phyloP scores from a whole-genome alignment of 2,329 filamentous ascomycete species.

The Calcarisporium arbuscula region DNA sequence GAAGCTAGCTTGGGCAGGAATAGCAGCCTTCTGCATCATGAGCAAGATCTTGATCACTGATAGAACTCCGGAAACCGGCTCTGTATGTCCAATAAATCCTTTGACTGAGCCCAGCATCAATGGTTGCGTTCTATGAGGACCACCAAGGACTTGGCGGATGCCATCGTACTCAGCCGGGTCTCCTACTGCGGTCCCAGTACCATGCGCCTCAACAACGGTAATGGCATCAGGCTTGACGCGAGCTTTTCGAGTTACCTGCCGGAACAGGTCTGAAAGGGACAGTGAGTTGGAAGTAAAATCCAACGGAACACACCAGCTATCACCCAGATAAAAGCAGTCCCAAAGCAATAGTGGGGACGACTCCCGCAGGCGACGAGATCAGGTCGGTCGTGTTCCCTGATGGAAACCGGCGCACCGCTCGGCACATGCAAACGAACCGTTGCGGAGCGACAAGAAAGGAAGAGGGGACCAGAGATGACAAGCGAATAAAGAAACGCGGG shows the following conservation, averaged over 20 bases:
- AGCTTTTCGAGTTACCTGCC: slow-evolving; percentile 28
- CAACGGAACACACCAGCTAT: too few relatives aligned
- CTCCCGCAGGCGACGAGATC: too few relatives aligned
- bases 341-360: too few relatives aligned
- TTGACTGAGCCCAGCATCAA: slow-evolving; percentile 18
- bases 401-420: too few relatives aligned
- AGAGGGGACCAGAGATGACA: too few relatives aligned
- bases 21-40: slow-evolving; percentile 25
- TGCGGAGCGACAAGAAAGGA: too few relatives aligned
- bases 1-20: slow-evolving; percentile 29
- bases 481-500: too few relatives aligned
- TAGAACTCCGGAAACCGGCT: slow-evolving; percentile 32
- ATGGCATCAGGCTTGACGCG: slow-evolving; percentile 10
- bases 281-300: slow-evolving; percentile 30
- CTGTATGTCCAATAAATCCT: slow-evolving; percentile 19
- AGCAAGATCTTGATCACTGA: slow-evolving; percentile 42
- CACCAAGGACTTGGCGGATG: slow-evolving; percentile 8
- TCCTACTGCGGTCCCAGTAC: slow-evolving; percentile 45
- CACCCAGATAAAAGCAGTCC: too few relatives aligned
- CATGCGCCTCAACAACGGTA: slow-evolving; percentile 37
- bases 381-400: too few relatives aligned
- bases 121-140: slow-evolving; percentile 8
- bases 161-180: slow-evolving; percentile 39
- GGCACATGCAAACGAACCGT: too few relatives aligned
- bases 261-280: slow-evolving; percentile 7